Base-by-base conservation (phyloP, 2,329 filamentous ascomycete species). In the Clonostachys sp. region DNA sequence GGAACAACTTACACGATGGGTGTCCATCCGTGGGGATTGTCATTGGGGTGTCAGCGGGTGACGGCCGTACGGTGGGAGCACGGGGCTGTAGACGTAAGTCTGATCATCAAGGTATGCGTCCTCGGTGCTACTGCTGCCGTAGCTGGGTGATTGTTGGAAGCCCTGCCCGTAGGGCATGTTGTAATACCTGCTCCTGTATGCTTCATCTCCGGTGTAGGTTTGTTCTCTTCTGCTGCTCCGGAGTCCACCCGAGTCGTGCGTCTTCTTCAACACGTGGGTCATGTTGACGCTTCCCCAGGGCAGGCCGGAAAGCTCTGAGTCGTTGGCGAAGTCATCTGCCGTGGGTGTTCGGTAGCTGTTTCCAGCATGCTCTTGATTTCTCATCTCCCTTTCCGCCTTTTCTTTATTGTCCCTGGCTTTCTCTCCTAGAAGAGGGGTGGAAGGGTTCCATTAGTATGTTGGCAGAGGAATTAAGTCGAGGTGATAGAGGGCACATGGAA, bases 201-300 rank as follows among this genome's bases (percentile, higher is more conserved):
- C 50, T 43, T 71, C 69, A 42, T 67, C 69, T 41, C 57, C 62
- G 34, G 57, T 50, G 45, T 64, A 64, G 44, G 64, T 71, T 30
- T 30, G 24, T 46, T 58, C 66, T 14, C 61, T 61, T 9, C 65
- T 62, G 54, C 70, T 72, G 49, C 69, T 70, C 9, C 68, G 68
- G 34, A 66, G 65, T 54, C 71, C 73, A 49, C 72, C 66, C 8
- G 64, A 64, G 54, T 78, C 75, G 56, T 78, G 74, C 42, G 78
- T 78, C 45, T 71, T 66, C 8, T 72, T 62, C 0, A 81, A 63
- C 24, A 80, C 68, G 54, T 75, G 73, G 38, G 70, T 74, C 65
- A 89, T 74, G 51, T 77, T 86, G 53, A 88, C 64, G 17, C 84
- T 78, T 35, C 87, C 87, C 87, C 86, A 90, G 0, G 86, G 86